Evolutionary conservation across 2,329 filamentous ascomycete genomes (phyloP).

Genomic region (Fulvia fulva): DNA sequence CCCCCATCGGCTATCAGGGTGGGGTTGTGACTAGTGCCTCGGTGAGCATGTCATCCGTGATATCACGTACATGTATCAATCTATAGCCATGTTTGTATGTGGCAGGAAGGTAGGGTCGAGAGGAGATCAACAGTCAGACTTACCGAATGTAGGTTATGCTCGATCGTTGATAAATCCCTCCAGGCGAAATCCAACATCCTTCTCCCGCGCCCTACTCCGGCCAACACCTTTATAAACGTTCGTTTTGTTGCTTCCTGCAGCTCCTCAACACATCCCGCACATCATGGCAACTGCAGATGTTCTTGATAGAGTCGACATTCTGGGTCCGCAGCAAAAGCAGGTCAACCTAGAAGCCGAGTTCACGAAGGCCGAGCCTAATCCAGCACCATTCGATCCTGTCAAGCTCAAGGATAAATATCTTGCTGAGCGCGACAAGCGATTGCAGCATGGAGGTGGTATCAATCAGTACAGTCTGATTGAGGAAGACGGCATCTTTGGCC

Average conservation of each 20-base stretch:
- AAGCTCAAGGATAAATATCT: slow-evolving; percentile 21
- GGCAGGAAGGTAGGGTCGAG: neutral
- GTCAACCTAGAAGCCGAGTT: slow-evolving; percentile 19
- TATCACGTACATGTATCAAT: too few relatives aligned
- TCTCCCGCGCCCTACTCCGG: neutral
- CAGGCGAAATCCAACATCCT: neutral
- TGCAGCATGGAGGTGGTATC: slow-evolving; percentile 18
- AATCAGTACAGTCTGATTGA: slow-evolving; percentile 22
- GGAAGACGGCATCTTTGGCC: slow-evolving; percentile 15
- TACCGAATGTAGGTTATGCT: neutral
- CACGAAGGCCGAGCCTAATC: slow-evolving; percentile 12
- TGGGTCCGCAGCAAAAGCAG: slow-evolving; percentile 17
- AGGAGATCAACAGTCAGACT: neutral
- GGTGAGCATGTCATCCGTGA: neutral
- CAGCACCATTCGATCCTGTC: slow-evolving; percentile 17
- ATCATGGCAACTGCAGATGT: slow-evolving; percentile 21
- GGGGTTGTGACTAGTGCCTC: neutral
- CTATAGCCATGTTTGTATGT: neutral
- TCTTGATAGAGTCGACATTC: slow-evolving; percentile 14
- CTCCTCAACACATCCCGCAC: neutral
- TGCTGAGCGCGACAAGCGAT: slow-evolving; percentile 19
- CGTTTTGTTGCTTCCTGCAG: too few relatives aligned
- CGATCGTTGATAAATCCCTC: neutral
- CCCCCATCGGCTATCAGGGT: neutral
- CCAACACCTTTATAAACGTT: too few relatives aligned